Percentiles rank a stretch among this genome's conserved stretches.
Conservation (phyloP, 345 rosid species). For the Zanthoxylum bungeanum region DNA sequence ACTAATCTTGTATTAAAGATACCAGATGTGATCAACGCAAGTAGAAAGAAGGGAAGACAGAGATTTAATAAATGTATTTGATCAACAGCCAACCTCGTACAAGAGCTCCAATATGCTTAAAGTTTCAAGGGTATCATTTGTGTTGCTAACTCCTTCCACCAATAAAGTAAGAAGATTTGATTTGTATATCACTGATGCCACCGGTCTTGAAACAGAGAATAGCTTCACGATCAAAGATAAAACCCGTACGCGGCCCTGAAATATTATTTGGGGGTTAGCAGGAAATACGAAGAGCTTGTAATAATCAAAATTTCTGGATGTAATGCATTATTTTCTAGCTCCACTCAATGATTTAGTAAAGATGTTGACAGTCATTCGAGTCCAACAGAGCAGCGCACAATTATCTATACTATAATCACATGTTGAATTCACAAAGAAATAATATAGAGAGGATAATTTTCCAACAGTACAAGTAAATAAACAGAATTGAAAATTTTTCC, state of each 20-base stretch:
- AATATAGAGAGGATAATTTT: not conserved
- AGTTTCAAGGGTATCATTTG: constrained; percentile 62
- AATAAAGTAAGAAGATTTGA: constrained; percentile 67
- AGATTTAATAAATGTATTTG: not conserved
- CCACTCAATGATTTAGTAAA: not conserved
- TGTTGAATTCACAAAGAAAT: not conserved
- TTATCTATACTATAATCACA: not conserved
- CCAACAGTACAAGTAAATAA: not conserved
- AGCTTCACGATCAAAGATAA: constrained; percentile 84
- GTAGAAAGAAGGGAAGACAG: not conserved
- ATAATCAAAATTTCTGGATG: not conserved
- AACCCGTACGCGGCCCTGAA: constrained; percentile 81
- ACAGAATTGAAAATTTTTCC: not conserved
- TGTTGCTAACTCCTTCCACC: constrained; percentile 64
- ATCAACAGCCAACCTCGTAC: constrained; percentile 61
- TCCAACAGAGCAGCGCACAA: not conserved
- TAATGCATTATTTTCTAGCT: not conserved
- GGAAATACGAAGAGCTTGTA: not conserved
- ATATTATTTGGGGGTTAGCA: constrained; percentile 19
- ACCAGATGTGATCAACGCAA: not conserved
- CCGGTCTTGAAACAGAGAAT: constrained; percentile 64
- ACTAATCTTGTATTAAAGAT: not conserved
- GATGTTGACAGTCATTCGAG: not conserved
- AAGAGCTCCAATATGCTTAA: constrained; percentile 77
- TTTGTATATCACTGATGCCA: constrained; percentile 61